These are phyloP conservation scores for Talaromyces islandicus DNA, from an alignment of 2,329 filamentous ascomycete species.

Conservation along the genomic window DNA sequence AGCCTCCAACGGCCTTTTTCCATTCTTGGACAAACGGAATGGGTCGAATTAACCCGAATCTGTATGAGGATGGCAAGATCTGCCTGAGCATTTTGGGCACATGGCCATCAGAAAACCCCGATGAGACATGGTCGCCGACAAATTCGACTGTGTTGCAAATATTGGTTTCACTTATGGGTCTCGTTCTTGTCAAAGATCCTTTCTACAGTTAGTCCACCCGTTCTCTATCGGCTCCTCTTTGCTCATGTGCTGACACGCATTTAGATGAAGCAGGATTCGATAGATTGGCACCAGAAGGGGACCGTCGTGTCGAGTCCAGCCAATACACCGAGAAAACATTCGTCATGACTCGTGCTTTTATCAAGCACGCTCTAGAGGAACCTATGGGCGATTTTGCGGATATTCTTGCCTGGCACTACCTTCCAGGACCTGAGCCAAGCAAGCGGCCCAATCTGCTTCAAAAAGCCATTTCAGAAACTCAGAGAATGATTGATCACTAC, in stretches of 20 bases:
- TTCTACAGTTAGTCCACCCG: slow-evolving; percentile 48
- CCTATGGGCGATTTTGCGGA: slow-evolving; percentile 43
- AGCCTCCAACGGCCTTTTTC: slow-evolving; percentile 52
- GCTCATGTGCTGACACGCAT: neutral
- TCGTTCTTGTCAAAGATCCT: slow-evolving; percentile 54
- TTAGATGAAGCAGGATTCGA: slow-evolving; percentile 57
- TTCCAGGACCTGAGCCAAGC: slow-evolving; percentile 14
- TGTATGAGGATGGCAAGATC: slow-evolving; percentile 59
- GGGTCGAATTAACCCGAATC: slow-evolving; percentile 55
- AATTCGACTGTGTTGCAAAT: slow-evolving; percentile 53
- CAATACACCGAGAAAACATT: slow-evolving; percentile 52
- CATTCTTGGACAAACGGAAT: slow-evolving; percentile 52
- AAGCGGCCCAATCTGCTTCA: slow-evolving; percentile 17
- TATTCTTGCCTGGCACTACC: slow-evolving; percentile 50
- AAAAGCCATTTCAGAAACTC: slow-evolving; percentile 20
- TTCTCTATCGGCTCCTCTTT: neutral
- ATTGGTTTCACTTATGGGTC: slow-evolving; percentile 51
- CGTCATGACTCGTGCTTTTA: slow-evolving; percentile 47
- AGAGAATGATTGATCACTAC: slow-evolving; percentile 22
- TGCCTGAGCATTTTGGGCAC: slow-evolving; percentile 56
- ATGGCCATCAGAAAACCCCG: slow-evolving; percentile 49
- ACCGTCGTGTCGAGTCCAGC: slow-evolving; percentile 40
- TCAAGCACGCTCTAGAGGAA: slow-evolving; percentile 40
- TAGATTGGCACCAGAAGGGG: slow-evolving; percentile 40
- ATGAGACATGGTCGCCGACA: slow-evolving; percentile 49